Percentiles rank a stretch among this genome's conserved stretches.
These are phyloP conservation scores for Suzukiozyma palmioleophila DNA, from an alignment of 1,139 yeast genomes.

Conservation along the genomic window DNA sequence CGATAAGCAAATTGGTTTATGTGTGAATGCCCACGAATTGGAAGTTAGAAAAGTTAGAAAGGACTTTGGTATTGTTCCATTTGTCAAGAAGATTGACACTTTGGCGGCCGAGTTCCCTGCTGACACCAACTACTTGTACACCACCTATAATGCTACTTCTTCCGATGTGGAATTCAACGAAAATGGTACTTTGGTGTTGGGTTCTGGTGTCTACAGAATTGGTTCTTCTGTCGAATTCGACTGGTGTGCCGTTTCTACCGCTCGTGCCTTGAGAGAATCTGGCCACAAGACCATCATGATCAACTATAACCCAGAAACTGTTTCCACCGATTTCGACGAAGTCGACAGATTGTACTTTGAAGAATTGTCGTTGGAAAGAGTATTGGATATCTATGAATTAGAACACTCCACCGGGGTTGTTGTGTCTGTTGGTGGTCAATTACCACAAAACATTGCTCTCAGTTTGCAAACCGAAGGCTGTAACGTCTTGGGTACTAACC, in stretches of 20 bases:
- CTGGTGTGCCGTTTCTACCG: constrained; percentile 99
- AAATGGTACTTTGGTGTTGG: constrained; percentile 89
- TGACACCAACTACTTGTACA: constrained; percentile 88
- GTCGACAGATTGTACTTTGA: constrained; percentile 96
- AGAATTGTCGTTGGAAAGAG: constrained; percentile 92
- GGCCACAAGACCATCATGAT: constrained; percentile 93
- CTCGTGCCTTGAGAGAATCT: constrained; percentile 83
- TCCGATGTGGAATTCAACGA: constrained; percentile 85
- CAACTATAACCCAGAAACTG: constrained; percentile 98
- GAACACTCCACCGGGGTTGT: constrained; percentile 89
- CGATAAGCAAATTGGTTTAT: constrained; percentile 84
- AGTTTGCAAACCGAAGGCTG: constrained; percentile 79
- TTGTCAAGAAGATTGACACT: constrained; percentile 95
- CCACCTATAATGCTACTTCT: constrained; percentile 88
- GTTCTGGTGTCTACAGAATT: constrained; percentile 97
- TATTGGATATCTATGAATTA: constrained; percentile 92
- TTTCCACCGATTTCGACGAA: constrained; percentile 96
- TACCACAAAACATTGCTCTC: constrained; percentile 95
- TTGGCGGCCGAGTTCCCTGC: constrained; percentile 99
- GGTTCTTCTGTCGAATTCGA: constrained; percentile 98
- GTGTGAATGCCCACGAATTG: constrained; percentile 65
- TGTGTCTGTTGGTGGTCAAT: constrained; percentile 96
- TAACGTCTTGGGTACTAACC: constrained; percentile 88
- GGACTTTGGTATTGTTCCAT: constrained; percentile 76
- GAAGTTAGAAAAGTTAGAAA: constrained; percentile 80